Percentiles rank a stretch among this genome's conserved stretches.
These are phyloP conservation scores for Phaffomyces antillensis DNA, from an alignment of 805 yeast genomes.

Conservation along the genomic window DNA sequence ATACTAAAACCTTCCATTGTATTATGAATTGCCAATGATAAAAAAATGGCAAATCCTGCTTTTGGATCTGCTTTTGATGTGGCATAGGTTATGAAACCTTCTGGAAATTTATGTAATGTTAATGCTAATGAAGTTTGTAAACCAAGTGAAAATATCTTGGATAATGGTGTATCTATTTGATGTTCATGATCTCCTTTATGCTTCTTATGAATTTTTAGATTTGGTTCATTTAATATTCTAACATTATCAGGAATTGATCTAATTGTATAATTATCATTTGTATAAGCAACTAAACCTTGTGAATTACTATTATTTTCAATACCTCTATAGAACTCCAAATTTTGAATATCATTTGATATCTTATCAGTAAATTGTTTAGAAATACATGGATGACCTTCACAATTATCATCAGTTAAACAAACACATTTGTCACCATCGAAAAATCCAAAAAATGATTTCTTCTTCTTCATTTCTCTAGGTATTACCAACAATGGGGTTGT, in stretches of 20 bases:
- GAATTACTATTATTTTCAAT: constrained; percentile 1
- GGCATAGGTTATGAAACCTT: constrained; percentile 84
- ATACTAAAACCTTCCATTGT: constrained; percentile 91
- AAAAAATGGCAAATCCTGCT: constrained; percentile 72
- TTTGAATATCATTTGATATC: constrained; percentile 21
- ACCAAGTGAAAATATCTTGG: constrained; percentile 79
- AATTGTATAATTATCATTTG: not conserved
- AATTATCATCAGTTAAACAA: constrained; percentile 17
- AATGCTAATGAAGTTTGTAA: constrained; percentile 85
- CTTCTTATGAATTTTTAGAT: constrained; percentile 22
- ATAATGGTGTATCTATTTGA: constrained; percentile 67
- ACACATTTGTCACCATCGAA: constrained; percentile 5
- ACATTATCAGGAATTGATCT: not conserved
- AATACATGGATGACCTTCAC: constrained; percentile 17
- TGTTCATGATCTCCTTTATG: constrained; percentile 61
- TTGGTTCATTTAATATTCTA: constrained; percentile 17
- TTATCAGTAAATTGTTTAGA: constrained; percentile 13
- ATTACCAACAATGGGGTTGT: not conserved
- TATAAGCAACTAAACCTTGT: constrained; percentile 20
- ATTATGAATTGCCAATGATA: constrained; percentile 84
- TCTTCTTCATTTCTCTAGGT: not conserved
- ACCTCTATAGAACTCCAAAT: constrained; percentile 21
- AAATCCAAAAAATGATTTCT: not conserved
- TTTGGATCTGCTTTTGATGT: constrained; percentile 62
- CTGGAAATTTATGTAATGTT: constrained; percentile 87